Percentiles rank a stretch among this genome's conserved stretches.
phyloP scores from a whole-genome alignment of 2,329 filamentous ascomycete genomes.

The Phoma sp. region DNA sequence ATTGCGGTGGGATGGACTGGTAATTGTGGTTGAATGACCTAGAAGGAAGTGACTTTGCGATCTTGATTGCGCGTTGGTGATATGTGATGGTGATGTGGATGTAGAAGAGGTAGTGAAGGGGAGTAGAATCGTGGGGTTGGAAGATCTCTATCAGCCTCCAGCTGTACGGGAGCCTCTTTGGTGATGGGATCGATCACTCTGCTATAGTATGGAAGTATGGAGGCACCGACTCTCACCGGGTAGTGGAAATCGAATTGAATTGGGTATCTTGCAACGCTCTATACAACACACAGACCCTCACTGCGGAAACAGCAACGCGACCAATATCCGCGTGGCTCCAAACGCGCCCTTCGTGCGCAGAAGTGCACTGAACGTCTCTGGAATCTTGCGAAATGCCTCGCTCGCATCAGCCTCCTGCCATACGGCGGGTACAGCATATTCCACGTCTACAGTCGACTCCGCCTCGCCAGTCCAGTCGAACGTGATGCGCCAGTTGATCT shows the following conservation, averaged over 20 bases:
- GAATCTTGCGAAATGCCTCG: slow-evolving; percentile 63
- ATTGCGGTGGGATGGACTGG: no score
- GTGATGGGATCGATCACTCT: no score
- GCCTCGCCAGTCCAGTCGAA: slow-evolving; percentile 80
- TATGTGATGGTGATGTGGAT: no score
- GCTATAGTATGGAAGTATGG: not conserved
- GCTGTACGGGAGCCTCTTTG: no score
- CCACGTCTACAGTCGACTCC: slow-evolving; percentile 62
- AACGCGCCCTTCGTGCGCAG: slow-evolving; percentile 63
- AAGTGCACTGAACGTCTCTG: slow-evolving; percentile 66
- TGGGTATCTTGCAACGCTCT: slow-evolving; percentile 10
- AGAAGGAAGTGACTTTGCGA: no score
- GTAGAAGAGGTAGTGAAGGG: no score
- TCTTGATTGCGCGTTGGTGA: no score
- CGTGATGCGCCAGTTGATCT: slow-evolving; percentile 67
- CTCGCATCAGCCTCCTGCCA: slow-evolving; percentile 68
- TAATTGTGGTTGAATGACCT: no score
- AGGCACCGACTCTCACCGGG: not conserved
- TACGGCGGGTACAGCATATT: slow-evolving; percentile 64
- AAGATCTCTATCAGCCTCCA: no score
- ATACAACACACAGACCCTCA: not conserved
- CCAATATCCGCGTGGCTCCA: slow-evolving; percentile 64
- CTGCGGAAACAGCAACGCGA: slow-evolving; percentile 60
- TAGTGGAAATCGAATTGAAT: not conserved
- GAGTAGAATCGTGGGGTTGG: no score